Base-by-base conservation (phyloP, 345 rosid species). In the Cardamine chenopodiifolia region DNA sequence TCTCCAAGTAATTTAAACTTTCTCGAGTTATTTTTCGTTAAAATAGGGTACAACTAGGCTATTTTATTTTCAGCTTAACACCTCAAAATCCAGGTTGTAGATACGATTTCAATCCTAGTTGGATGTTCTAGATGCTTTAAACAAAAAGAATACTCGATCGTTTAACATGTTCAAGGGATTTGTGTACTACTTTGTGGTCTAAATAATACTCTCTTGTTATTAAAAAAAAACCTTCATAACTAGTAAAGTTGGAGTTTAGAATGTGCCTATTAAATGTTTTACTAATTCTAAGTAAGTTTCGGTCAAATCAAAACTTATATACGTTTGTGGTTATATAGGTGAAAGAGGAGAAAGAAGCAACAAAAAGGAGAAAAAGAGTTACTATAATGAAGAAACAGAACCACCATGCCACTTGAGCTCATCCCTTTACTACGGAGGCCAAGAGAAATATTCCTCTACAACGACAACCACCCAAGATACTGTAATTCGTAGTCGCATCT, bases 361-460 rank as follows among this genome's bases (percentile, higher is more conserved):
- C 39, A 70, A 73, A 71, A 77, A 65, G 50, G 79, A 76, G 73
- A 83, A 57, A 55, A 75, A 79, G 50, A 35, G 73, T 31, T 87
- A 86, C 74, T 82, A 83, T 77, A 82, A 67, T 44, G 97, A 93
- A 83, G 73, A 80, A 53, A 73, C 74, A 56, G 90, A 86, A 62
- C 96, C 93, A 53, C 97, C 98, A 56, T 84, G 86, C 79, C 68
- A 93, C 68, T 74, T 87, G 57, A 91, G 92, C 73, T 93, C 98
- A 65, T 93, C 98, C n/a, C 88, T 93, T 66, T 80, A 88, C 83
- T 93, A 93, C 69, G 98, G 97, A 40, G 98, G 98, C 66, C 98
- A 87, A 82, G 97, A 93, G 74, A 85, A 86, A 71, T 93, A 89
- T 77, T 83, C 94, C 68, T 83, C 93, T 31, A 80, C 74, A 63